phyloP scores from a whole-genome alignment of 108 stramenopile genomes.

The Bacterosira constricta region DNA sequence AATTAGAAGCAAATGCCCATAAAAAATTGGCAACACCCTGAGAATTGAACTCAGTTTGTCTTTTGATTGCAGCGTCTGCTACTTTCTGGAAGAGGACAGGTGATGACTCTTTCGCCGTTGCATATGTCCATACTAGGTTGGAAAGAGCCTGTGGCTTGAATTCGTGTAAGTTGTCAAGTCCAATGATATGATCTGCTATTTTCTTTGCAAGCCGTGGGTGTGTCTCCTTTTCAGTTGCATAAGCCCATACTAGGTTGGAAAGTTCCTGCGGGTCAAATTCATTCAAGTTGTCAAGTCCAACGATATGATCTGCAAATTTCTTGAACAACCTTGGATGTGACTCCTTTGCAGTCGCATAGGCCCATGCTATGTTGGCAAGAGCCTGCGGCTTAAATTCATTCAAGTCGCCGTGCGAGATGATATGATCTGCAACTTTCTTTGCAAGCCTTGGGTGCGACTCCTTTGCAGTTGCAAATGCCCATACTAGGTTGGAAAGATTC shows the following conservation, averaged over 20 bases:
- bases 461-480: conserved; percentile 9
- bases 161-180: neutral
- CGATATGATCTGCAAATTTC: conserved; percentile 9
- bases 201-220: conserved; percentile 1
- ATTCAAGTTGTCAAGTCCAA: neutral
- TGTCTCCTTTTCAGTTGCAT: neutral
- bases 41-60: neutral
- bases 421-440: conserved; percentile 5
- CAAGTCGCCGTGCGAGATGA: neutral
- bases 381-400: neutral
- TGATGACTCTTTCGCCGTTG: neutral
- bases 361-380: neutral
- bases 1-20: neutral
- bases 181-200: conserved; percentile 10
- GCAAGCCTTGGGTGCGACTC: conserved; percentile 3
- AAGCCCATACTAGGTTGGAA: conserved; percentile 15
- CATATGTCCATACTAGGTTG: conserved; percentile 7
- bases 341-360: neutral
- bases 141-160: neutral
- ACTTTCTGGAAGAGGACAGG: neutral
- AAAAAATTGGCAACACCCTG: neutral
- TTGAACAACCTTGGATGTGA: conserved; percentile 5
- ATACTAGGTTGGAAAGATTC: conserved; percentile 8
- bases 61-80: neutral
- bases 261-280: conserved; percentile 21